Base-by-base conservation (phyloP, 73 alveolate genomes). In the Tetrahymena elliotti region DNA sequence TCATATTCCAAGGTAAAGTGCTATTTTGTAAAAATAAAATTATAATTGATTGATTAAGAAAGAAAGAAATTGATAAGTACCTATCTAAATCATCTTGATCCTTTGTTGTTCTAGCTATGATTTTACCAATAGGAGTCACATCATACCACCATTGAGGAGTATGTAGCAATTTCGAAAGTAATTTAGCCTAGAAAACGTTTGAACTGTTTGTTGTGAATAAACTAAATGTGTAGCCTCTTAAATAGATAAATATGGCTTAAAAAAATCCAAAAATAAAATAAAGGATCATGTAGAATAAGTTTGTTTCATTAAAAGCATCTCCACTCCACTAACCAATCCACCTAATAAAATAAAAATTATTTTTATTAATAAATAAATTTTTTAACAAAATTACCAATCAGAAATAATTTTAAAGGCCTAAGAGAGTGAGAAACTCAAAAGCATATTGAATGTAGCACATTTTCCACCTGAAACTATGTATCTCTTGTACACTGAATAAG, bases 81-180 rank as follows among this genome's bases (percentile, higher is more conserved):
- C 83, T 31, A 54, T 96, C 98, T 41, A 96, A 41, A 53, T 53
- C 93, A 31, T 92, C 95, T 84, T 94, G 93, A 94, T 98, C 99
- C 84, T 97, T 97, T 8, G 99, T 95, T 47, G 98, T 97, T 93
- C 98, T 97, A 95, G 98, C 98, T 93, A 98, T 82, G 16, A 99
- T 98, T 93, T 97, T 95, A 9, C 99, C 99, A 6, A 97, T 96
- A 11, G 99, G 99, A 35, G 98, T 98, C 27, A 96, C 96, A 95
- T 99, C 99, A 97, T 96, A 99, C 93, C 53, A 84, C 41, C 98
- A 97, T 31, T 98, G 95, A 16, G 99, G 99, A 31, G 99, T 99
- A 35, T 96, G 95, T 24, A 99, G 84, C 82, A 99, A 95, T 84
- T 94, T 97, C n/a, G 84, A 93, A 20, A 99, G 94, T 98, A 98